A percentile compares a stretch with the other conserved stretches of the same genome.
Conservation (phyloP, 2,329 filamentous ascomycete species). For the Fusarium sp. region DNA sequence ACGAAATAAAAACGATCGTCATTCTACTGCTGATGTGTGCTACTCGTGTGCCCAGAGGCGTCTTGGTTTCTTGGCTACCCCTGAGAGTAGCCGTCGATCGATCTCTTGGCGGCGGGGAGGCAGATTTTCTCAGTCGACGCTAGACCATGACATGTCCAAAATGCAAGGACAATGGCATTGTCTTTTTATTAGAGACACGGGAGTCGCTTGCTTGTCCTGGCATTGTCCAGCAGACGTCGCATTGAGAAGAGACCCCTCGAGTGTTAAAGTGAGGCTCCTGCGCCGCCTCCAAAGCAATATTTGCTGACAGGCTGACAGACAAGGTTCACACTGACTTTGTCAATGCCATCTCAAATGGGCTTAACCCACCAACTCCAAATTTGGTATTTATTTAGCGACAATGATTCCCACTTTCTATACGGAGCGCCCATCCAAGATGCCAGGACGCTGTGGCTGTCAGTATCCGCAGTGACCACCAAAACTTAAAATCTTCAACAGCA, state of each 20-base stretch:
- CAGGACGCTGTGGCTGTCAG: neutral
- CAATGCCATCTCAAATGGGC: neutral
- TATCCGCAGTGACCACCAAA: slow-evolving; percentile 4
- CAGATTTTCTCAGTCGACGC: neutral
- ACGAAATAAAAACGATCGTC: neutral
- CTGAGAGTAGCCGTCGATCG: slow-evolving; percentile 32
- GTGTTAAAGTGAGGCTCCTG: slow-evolving; percentile 2
- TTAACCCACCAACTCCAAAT: neutral
- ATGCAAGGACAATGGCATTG: slow-evolving; percentile 5
- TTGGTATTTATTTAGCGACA: neutral
- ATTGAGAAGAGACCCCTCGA: neutral
- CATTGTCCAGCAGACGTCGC: neutral
- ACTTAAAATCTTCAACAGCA: neutral
- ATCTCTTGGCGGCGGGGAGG: slow-evolving; percentile 31
- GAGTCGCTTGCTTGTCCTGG: neutral
- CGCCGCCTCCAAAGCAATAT: neutral
- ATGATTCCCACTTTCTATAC: neutral
- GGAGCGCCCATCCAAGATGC: neutral
- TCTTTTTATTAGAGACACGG: neutral
- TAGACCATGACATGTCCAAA: neutral
- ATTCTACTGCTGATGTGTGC: neutral
- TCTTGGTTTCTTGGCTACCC: slow-evolving; percentile 24
- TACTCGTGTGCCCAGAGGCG: neutral
- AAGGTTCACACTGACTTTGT: slow-evolving; percentile 8
- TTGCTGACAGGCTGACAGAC: slow-evolving; percentile 11